Evolutionary conservation across 1,139 yeast species (phyloP).

Genomic region (Diutina rugosa): DNA sequence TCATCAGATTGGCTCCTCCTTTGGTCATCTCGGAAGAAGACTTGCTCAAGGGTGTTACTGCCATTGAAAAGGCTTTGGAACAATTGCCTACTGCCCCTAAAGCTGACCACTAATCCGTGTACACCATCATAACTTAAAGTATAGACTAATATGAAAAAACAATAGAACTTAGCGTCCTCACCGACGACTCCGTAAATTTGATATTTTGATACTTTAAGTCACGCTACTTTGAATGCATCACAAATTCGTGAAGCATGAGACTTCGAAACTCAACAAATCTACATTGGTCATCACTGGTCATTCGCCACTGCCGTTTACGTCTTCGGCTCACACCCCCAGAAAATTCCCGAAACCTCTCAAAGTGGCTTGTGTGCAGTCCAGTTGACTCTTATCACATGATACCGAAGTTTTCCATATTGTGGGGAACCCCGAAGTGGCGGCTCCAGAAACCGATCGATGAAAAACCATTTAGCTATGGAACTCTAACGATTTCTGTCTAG

Average conservation of each 20-base stretch:
- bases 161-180: too few relatives aligned
- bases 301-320: not conserved
- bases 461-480: not conserved
- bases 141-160: not conserved
- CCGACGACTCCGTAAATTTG: too few relatives aligned
- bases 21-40: conserved; percentile 84
- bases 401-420: not conserved
- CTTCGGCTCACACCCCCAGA: not conserved
- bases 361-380: not conserved
- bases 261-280: too few relatives aligned
- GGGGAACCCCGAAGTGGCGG: not conserved
- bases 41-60: conserved; percentile 64
- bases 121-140: not conserved
- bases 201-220: too few relatives aligned
- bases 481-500: too few relatives aligned
- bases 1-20: conserved; percentile 94
- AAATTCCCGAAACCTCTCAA: not conserved
- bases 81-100: conserved; percentile 44
- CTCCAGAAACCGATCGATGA: not conserved
- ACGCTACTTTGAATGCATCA: too few relatives aligned
- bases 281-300: too few relatives aligned
- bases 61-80: conserved; percentile 49
- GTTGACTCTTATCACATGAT: not conserved
- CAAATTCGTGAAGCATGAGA: too few relatives aligned
- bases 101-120: conserved; percentile 19